Evolutionary conservation across 345 rosid genomes (phyloP), one percentile per base, ranked within the genome.

Genomic region (Gossypium anomalum): DNA sequence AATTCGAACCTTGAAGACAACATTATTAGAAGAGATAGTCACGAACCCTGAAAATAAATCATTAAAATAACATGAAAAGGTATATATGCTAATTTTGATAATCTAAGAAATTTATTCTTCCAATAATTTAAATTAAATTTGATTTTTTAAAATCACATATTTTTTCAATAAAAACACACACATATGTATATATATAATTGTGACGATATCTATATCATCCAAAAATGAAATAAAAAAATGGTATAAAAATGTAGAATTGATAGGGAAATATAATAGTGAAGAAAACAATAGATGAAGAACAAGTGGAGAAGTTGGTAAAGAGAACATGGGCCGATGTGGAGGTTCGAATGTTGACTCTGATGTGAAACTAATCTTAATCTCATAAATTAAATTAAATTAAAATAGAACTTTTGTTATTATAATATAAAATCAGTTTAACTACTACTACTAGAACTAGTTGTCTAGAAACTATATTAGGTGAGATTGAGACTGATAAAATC

Each of bases 11-110:
- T 34, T 34, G 0, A 0, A 34, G 7, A 34, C 0, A 34, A 34
- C 0, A 34, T 34, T 34, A 6, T 34, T 34, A 0, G 1, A 5
- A 5, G 7, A 34, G 7, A 34, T 1, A 5, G 0, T 34, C 0
- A 1, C 1, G 0, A 34, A 34, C 1, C 7, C 0, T 7, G 1
- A 34, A 34, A 34, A 34, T 34, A 1, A 34, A 34, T 34, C 41
- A 34, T 34, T 4, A 34, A 34, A 34, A 1, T 1, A 34, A 34
- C 7, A 34, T 34, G 0, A 34, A 5, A 34, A 29, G 1, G 0
- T 4, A 29, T 4, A 29, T 29, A 29, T 29, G 6, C 4, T 4
- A 29, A 29, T 4, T 29, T 29, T 29, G 38, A 29, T 29, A 4
- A 29, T 29, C 38, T 29, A 29, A 29, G 38, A 29, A 29, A 29